phyloP scores from a whole-genome alignment of 768 basidiomycete species.

The Podaxis pistillaris region DNA sequence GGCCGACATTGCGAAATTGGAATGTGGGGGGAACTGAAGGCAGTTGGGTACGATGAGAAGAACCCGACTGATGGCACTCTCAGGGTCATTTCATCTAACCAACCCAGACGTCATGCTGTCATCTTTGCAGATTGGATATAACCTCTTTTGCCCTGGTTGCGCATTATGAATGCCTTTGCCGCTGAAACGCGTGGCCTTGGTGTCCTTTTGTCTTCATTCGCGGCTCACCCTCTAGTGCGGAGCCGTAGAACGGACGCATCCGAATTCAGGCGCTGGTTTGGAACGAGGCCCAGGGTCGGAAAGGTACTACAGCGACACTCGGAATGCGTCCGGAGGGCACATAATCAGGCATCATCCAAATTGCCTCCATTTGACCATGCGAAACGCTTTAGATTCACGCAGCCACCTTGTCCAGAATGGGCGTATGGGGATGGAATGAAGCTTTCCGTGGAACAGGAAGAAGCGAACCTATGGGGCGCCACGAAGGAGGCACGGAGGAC shows the following conservation, averaged over 20 bases:
- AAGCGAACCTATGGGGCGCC: slow-evolving; percentile 17
- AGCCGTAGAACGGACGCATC: neutral
- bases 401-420: slow-evolving; percentile 42
- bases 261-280: neutral
- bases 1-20: neutral
- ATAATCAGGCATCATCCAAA: neutral
- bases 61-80: neutral
- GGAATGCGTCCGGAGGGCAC: slow-evolving; percentile 5
- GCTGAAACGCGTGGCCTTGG: neutral
- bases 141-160: neutral
- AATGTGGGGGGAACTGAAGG: neutral
- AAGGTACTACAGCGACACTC: neutral
- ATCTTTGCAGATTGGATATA: neutral
- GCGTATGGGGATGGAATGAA: slow-evolving; percentile 37
- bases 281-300: neutral
- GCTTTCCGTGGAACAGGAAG: slow-evolving; percentile 24
- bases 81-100: neutral
- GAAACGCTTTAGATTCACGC: slow-evolving; percentile 31
- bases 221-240: neutral
- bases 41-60: neutral
- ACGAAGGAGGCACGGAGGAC: slow-evolving; percentile 18
- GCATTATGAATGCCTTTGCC: neutral
- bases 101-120: neutral
- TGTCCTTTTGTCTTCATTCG: neutral
- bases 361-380: slow-evolving; percentile 24